phyloP scores from a whole-genome alignment of 2,329 filamentous ascomycete genomes.

The Aureobasidium sp. region DNA sequence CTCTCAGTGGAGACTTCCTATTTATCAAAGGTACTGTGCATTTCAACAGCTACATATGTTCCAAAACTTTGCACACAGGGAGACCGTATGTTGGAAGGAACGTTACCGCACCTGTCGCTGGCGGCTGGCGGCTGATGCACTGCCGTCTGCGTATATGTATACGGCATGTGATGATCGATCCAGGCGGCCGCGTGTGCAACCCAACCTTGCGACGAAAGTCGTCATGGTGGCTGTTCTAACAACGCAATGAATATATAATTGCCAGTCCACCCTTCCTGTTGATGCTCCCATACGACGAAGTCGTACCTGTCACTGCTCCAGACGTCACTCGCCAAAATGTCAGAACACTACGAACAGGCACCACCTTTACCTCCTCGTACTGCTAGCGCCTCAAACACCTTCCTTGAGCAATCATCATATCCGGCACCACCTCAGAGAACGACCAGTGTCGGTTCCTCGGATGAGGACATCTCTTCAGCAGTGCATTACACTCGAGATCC shows the following conservation, averaged over 20 bases:
- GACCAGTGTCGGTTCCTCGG: background rate
- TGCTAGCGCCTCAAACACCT: background rate
- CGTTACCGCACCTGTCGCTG: too few relatives aligned
- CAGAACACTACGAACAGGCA: background rate
- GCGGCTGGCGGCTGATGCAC: too few relatives aligned
- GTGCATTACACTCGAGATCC: slow-evolving; percentile 34
- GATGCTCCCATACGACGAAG: background rate
- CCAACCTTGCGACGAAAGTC: background rate
- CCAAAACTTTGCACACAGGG: too few relatives aligned
- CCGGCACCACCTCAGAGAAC: background rate
- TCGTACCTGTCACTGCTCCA: background rate
- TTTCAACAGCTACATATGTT: too few relatives aligned
- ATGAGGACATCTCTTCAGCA: slow-evolving; percentile 21
- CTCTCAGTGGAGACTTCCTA: too few relatives aligned
- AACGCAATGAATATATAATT: background rate
- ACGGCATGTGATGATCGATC: background rate
- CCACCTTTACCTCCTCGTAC: background rate
- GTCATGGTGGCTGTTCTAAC: background rate
- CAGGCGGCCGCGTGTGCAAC: background rate
- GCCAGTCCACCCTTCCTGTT: background rate
- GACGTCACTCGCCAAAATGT: background rate
- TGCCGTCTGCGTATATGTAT: background rate
- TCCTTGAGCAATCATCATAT: background rate
- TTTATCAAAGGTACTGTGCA: too few relatives aligned
- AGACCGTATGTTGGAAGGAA: too few relatives aligned